A percentile compares a stretch with the other conserved stretches of the same genome.
These are phyloP conservation scores for Telopea speciosissima DNA, from an alignment of 177 flowering plant genomes.

Conservation along the genomic window DNA sequence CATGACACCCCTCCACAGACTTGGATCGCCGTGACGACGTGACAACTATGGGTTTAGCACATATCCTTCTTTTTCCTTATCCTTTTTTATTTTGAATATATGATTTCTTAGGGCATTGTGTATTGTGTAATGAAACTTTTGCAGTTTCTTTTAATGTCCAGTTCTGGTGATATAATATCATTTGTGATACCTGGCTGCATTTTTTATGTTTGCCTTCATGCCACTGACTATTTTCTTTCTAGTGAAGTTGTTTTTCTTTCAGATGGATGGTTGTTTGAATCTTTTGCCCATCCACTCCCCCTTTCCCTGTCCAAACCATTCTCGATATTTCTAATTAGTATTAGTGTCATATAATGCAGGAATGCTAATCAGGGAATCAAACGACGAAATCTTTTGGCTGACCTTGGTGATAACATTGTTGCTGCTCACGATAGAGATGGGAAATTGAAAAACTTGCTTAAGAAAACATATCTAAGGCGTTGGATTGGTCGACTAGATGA, in stretches of 20 bases:
- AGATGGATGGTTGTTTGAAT: background rate
- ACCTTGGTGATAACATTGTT: slow-evolving; percentile 27
- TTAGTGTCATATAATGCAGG: slow-evolving; percentile 33
- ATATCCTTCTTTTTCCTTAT: no score
- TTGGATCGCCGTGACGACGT: no score
- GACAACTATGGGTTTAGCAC: no score
- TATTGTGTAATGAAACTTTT: no score
- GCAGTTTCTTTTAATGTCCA: no score
- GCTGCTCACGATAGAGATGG: slow-evolving; percentile 51
- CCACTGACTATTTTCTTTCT: no score
- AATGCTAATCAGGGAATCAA: slow-evolving; percentile 29
- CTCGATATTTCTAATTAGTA: background rate
- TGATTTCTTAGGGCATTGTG: no score
- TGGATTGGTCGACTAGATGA: slow-evolving; percentile 53
- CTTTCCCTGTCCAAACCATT: background rate
- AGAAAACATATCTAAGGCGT: slow-evolving; percentile 57
- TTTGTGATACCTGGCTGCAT: no score
- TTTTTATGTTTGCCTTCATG: no score
- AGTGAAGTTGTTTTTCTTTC: background rate
- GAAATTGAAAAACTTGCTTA: slow-evolving; percentile 59
- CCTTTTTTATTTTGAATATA: no score
- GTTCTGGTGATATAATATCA: no score
- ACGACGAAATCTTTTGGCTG: slow-evolving; percentile 27
- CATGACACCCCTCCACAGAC: no score
- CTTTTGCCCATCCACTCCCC: background rate